Base-by-base conservation (phyloP, 306 rosid genomes). In the Gynostemma pentaphyllum region DNA sequence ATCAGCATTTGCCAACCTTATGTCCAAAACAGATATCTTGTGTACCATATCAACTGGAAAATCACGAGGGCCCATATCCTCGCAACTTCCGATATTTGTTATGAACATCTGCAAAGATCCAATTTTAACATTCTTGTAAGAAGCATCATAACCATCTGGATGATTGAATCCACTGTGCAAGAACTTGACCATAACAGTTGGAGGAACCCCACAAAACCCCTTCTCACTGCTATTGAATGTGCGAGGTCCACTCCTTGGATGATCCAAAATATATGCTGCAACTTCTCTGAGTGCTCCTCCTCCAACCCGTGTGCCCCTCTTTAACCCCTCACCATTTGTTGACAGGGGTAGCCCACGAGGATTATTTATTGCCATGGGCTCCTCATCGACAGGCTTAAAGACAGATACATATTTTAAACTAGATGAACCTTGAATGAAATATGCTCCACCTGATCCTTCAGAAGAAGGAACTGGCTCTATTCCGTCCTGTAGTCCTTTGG, bases 351-450 rank as follows among this genome's bases (percentile, higher is more conserved):
- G 44, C 9, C 80, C 82, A 15, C 66, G 81, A 28, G 90, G 95
- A 45, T 85, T 88, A 67, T 82, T 79, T 22, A 73, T 68, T 36
- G 94, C 94, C 89, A 78, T 76, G 18, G 89, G 96, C 72, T 82
- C 92, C 79, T 88, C 92, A 66, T 85, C 89, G 28, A 68, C 73
- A 44, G 96, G 94, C 81, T 82, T 85, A 78, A 85, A 83, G 69
- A 82, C 82, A 50, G 86, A 81, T 21, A 88, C 83, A 80, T 76
- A 80, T 28, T 75, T 82, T 28, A 50, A 24, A 57, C 87, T 85
- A 62, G 78, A 77, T 34, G 84, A 79, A 72, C 82, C 87, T 76
- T 70, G 82, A 89, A 85, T n/a, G n/a, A n/a, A n/a, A n/a, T n/a
- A n/a, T n/a, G n/a, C n/a, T n/a, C n/a, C n/a, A n/a, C n/a, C n/a